These are phyloP conservation scores for Pisolithus thermaeus DNA, from an alignment of 1,284 basidiomycete genomes.

Conservation along the genomic window DNA sequence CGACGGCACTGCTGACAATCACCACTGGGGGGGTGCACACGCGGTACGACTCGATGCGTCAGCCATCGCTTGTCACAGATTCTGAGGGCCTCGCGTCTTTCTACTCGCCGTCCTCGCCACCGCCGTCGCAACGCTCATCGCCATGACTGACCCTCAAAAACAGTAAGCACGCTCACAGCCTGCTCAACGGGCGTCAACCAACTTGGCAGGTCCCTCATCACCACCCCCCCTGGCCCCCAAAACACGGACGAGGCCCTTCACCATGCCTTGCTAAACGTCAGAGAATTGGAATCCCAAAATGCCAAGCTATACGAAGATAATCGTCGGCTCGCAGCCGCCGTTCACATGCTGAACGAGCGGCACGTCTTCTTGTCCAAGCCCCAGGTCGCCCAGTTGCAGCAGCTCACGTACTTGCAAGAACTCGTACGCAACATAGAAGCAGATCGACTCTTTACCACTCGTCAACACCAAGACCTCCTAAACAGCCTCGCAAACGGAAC, in stretches of 20 bases:
- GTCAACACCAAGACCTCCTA: constrained; percentile 24
- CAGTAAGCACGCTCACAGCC: background rate
- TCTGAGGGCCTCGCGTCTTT: no score
- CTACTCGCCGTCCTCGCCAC: no score
- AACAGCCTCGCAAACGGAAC: constrained; percentile 9
- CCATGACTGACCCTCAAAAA: background rate
- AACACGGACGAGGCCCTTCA: constrained; percentile 13
- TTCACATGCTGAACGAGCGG: constrained; percentile 29
- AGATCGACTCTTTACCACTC: constrained; percentile 8
- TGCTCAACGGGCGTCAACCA: background rate
- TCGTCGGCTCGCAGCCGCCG: constrained; percentile 27
- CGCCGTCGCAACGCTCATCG: no score
- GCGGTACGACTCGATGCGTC: no score
- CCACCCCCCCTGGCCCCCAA: background rate
- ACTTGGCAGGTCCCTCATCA: background rate
- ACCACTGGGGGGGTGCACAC: no score
- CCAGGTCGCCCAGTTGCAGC: constrained; percentile 13
- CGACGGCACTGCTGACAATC: no score
- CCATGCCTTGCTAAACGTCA: constrained; percentile 28
- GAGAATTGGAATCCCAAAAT: constrained; percentile 35
- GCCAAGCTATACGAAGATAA: constrained; percentile 51
- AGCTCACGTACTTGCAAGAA: constrained; percentile 22
- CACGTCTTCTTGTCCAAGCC: constrained; percentile 16
- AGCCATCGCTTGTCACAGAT: no score
- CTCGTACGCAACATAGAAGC: constrained; percentile 18